Base-by-base conservation (phyloP, 768 basidiomycete species). In the Termitomyces sp. region DNA sequence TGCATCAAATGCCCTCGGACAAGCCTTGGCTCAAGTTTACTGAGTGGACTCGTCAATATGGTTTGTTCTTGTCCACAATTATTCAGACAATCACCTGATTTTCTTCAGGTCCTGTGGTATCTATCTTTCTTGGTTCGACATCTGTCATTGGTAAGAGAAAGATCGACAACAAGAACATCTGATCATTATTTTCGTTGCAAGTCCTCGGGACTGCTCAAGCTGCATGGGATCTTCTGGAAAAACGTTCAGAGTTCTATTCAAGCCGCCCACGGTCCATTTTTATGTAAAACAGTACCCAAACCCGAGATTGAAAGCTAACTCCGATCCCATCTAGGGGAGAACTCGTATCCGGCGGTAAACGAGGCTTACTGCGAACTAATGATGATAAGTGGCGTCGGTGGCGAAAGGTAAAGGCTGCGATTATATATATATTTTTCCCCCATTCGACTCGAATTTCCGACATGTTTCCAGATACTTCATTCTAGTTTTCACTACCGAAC, bases 1-100 rank as follows among this genome's bases (percentile, higher is more conserved):
- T 70, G 40, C 73, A 79, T 58, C 78, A 83, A 58, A 68, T 82
- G 20, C 81, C 82, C 7, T 59, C 66, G 4, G 61, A 74, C 28
- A 79, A 81, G 63, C 80, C 81, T 0, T 84, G 83, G 83, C 67
- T 71, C 33, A 79, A 76, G 66, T 83, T 82, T 61, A 73, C 76
- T 28, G 75, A 79, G 50, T 82, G 81, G 78, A 80, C 77, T 59
- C 70, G 66, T 20, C 67, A 74, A 60, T 81, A 82, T 63, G 82
- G 82, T 81, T 57, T 39, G 45, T n/a, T 24, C 7, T 32, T 45
- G 4, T 28, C 48, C 18, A 24, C 15, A 45, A 45, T 4, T 50
- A 42, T 45, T 39, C 59, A 33, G 50, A 50, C n/a, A 5, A 22
- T 4, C 9, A 16, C 2, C 18, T 28, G 18, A n/a, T 57, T 52